Evolutionary conservation across 2,329 filamentous ascomycete species (phyloP), one percentile per base, ranked within the genome.

Genomic region (Phaeosphaeriaceae sp.): DNA sequence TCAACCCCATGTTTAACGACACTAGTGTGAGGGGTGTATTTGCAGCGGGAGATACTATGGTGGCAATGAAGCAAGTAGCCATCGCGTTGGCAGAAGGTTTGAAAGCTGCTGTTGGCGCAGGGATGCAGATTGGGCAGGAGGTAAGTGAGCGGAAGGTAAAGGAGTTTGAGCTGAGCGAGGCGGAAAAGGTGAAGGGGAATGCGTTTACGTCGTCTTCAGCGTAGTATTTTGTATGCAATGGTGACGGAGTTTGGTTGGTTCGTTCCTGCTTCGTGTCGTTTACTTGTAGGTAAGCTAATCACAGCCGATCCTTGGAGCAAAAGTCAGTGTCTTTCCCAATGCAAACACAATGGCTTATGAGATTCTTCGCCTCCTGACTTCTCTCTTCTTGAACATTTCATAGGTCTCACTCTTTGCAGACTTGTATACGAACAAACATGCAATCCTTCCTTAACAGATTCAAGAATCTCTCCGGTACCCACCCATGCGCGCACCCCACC

Each of bases 21-120:
- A 85, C 84, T 3, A 83, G 70, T 53, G 78, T 85, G 0, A 70
- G 73, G 2, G 85, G 85, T 0, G 81, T 84, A 2, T 86, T 84
- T 72, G 84, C 84, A 0, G 83, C 77, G 1, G 86, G 86, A 0
- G 85, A 88, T 70, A 75, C 69, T 1, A 72, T 72, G 67, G 57
- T 60, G 0, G 51, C 65, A 60, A 71, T 76, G 65, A 75, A 76
- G 61, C 72, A 74, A 50, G 70, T 63, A n/a, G 64, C 63, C 7
- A 56, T 74, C 48, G 67, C 73, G 0, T 71, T 74, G 71, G 62
- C 64, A 1, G 69, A 73, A 19, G 73, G 72, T 0, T 31, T 73
- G 21, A 72, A 72, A 49, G 72, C 71, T 9, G 70, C 62, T 27
- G 65, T 53, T 5, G 72, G 72, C 0, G 71, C 67, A 11, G 66